These are phyloP conservation scores for Cephalotrichum gorgonifer DNA, from an alignment of 2,329 filamentous ascomycete genomes.

Conservation along the genomic window DNA sequence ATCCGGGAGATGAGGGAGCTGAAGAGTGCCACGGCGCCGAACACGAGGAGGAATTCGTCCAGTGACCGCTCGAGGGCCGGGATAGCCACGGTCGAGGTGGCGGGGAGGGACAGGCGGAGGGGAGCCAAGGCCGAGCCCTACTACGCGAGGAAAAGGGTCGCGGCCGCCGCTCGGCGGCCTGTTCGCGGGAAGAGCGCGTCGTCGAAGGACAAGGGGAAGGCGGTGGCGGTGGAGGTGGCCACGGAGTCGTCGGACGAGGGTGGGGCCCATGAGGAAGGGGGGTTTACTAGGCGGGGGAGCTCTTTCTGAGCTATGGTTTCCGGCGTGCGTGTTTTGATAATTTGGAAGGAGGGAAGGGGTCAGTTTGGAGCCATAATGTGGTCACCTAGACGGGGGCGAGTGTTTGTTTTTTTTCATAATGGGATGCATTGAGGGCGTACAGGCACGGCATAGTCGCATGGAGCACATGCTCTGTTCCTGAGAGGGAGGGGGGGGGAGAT, in stretches of 20 bases:
- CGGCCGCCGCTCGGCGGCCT: conserved; percentile 18
- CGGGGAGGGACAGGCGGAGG: conserved; percentile 18
- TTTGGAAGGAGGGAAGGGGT: neutral
- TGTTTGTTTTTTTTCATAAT: neutral
- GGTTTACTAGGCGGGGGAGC: conserved; percentile 24
- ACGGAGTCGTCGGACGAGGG: conserved; percentile 22
- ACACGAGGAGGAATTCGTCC: conserved; percentile 41
- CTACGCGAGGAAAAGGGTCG: conserved; percentile 11
- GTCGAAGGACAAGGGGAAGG: conserved; percentile 22
- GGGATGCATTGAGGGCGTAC: neutral
- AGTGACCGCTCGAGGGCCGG: conserved; percentile 22
- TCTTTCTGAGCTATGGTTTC: conserved; percentile 16
- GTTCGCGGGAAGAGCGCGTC: conserved; percentile 19
- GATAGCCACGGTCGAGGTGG: conserved; percentile 21
- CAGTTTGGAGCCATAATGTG: neutral
- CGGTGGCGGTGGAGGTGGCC: conserved; percentile 37
- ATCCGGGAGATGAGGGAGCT: conserved; percentile 66
- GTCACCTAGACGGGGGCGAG: neutral
- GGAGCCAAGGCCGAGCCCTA: conserved; percentile 12
- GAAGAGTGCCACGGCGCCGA: conserved; percentile 35
- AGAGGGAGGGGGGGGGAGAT: neutral
- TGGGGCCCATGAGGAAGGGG: conserved; percentile 17
- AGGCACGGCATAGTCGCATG: neutral
- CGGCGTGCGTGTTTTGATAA: neutral
- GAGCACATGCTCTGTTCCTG: neutral